Conservation (phyloP, 805 yeast species). For the Brettanomyces sp. region DNA sequence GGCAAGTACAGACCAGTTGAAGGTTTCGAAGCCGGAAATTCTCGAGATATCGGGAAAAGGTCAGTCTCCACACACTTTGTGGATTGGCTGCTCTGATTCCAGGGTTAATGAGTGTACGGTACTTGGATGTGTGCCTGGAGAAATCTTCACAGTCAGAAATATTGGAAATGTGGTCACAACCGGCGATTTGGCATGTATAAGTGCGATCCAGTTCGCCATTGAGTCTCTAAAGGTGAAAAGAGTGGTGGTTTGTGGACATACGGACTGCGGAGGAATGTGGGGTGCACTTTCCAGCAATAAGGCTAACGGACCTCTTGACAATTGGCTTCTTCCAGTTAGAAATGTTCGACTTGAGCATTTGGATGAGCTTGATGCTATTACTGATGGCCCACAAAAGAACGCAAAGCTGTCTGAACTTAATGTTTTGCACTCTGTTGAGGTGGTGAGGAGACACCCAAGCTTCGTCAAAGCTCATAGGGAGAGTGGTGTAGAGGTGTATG, state of each 20-base stretch:
- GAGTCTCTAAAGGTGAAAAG: conserved; percentile 74
- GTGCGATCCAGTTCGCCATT: conserved; percentile 82
- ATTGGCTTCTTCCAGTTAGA: conserved; percentile 62
- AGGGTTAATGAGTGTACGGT: conserved; percentile 76
- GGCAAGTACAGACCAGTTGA: conserved; percentile 36
- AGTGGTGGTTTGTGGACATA: conserved; percentile 85
- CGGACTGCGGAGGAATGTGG: conserved; percentile 91
- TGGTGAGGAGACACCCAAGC: conserved; percentile 54
- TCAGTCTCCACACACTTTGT: conserved; percentile 85
- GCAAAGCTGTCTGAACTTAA: conserved; percentile 66
- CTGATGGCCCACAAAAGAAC: conserved; percentile 45
- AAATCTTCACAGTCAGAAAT: conserved; percentile 79
- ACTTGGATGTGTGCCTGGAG: conserved; percentile 77
- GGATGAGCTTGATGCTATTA: conserved; percentile 37
- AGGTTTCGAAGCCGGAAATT: conserved; percentile 43
- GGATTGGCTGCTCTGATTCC: conserved; percentile 94
- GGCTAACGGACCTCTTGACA: conserved; percentile 61
- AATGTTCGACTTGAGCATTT: conserved; percentile 57
- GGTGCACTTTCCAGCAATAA: conserved; percentile 60
- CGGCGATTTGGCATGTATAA: conserved; percentile 62
- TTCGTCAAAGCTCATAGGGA: conserved; percentile 56
- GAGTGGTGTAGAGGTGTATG: conserved; percentile 68
- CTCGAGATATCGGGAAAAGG: conserved; percentile 66
- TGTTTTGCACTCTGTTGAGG: conserved; percentile 62
- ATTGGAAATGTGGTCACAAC: conserved; percentile 72